These are phyloP conservation scores for Microstroma glucosiphilum DNA, from an alignment of 1,284 basidiomycete genomes.

Conservation along the genomic window DNA sequence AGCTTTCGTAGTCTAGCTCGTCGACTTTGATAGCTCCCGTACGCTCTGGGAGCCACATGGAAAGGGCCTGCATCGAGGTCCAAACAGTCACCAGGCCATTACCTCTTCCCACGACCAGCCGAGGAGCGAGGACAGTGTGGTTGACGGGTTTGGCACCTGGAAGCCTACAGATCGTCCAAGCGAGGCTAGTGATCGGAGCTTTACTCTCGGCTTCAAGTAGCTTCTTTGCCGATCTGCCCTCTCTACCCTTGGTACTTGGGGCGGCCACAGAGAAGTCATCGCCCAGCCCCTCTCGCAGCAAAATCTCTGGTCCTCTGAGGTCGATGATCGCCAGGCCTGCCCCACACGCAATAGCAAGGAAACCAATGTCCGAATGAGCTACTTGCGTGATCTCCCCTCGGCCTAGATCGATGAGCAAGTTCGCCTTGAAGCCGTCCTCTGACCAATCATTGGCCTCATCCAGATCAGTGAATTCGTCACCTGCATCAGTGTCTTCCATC, in stretches of 20 bases:
- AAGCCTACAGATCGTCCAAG: constrained; percentile 32
- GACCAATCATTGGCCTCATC: constrained; percentile 23
- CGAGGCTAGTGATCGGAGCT: constrained; percentile 27
- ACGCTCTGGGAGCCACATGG: constrained; percentile 34
- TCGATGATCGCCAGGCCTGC: constrained; percentile 40
- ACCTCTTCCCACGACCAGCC: constrained; percentile 32
- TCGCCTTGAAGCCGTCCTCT: constrained; percentile 41
- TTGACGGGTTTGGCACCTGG: constrained; percentile 13
- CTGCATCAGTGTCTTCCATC: neutral
- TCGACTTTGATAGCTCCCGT: constrained; percentile 23
- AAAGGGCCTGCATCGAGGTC: constrained; percentile 32
- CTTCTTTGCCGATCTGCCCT: constrained; percentile 14
- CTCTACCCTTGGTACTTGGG: constrained; percentile 13
- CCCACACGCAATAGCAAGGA: constrained; percentile 38
- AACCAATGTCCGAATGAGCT: constrained; percentile 36
- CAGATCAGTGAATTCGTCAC: constrained; percentile 20
- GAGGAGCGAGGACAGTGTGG: constrained; percentile 33
- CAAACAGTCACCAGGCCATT: constrained; percentile 36
- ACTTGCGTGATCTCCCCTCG: constrained; percentile 33
- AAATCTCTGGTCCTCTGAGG: constrained; percentile 33
- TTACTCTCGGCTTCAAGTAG: constrained; percentile 32
- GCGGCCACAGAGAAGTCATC: constrained; percentile 13
- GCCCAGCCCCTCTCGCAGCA: constrained; percentile 41
- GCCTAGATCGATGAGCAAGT: constrained; percentile 30
- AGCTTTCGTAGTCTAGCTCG: constrained; percentile 17